Percentiles rank a stretch among this genome's conserved stretches.
Evolutionary conservation across 2,329 filamentous ascomycete species (phyloP).

Genomic region (Pezicula neosporulosa): DNA sequence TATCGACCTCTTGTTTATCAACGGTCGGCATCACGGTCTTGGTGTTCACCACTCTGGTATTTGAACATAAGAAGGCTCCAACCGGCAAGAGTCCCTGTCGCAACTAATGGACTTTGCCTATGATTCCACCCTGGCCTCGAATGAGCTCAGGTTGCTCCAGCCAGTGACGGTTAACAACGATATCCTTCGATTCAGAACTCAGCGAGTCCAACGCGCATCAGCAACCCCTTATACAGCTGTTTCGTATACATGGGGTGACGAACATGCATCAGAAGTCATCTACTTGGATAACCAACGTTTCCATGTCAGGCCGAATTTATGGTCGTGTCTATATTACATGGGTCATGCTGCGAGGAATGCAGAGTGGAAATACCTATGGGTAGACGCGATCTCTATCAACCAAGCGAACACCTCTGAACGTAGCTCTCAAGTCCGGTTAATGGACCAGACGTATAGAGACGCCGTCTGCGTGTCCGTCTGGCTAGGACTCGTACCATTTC

Average conservation of each 20-base stretch:
- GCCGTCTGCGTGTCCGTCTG: conserved; percentile 18
- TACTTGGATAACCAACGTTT: conserved; percentile 4
- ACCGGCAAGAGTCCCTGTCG: no score
- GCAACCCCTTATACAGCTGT: conserved; percentile 1
- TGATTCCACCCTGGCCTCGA: no score
- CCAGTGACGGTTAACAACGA: background rate
- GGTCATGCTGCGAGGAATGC: background rate
- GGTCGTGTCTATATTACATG: conserved; percentile 1
- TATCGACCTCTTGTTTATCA: no score
- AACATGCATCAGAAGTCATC: conserved; percentile 3
- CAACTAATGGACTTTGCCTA: no score
- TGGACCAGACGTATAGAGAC: conserved; percentile 14
- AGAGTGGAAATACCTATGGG: conserved; percentile 11
- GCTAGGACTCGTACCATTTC: conserved; percentile 10
- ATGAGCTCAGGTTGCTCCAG: background rate
- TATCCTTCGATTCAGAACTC: background rate
- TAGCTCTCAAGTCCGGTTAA: conserved; percentile 19
- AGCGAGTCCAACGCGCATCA: background rate
- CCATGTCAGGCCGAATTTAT: conserved; percentile 2
- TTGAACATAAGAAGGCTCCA: no score
- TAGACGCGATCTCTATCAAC: conserved; percentile 9
- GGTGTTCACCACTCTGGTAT: no score
- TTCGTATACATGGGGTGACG: conserved; percentile 6
- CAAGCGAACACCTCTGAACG: conserved; percentile 12
- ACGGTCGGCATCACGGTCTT: no score